A percentile compares a stretch with the other conserved stretches of the same genome.
phyloP scores from a whole-genome alignment of 805 yeast genomes.

The Metschnikowia cerradonensis region DNA sequence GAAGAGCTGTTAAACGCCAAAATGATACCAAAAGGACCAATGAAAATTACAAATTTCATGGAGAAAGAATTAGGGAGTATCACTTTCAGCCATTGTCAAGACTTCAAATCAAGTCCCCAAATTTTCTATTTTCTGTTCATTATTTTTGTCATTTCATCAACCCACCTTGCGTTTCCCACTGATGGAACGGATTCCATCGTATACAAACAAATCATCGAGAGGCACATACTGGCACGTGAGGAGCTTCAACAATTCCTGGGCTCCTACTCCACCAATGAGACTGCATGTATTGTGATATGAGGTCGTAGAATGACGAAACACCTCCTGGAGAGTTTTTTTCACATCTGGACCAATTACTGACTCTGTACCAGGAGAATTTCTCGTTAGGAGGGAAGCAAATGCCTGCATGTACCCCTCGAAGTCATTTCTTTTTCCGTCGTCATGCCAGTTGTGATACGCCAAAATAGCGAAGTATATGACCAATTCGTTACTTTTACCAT shows the following conservation, averaged over 20 bases:
- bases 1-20: too few relatives aligned
- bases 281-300: constrained; percentile 60
- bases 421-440: constrained; percentile 21
- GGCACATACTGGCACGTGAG: constrained; percentile 81
- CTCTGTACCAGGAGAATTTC: background rate
- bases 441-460: constrained; percentile 24
- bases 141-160: too few relatives aligned
- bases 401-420: constrained; percentile 17
- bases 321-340: constrained; percentile 25
- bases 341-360: constrained; percentile 7
- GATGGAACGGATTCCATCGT: constrained; percentile 63
- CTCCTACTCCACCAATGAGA: constrained; percentile 77
- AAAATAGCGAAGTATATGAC: constrained; percentile 44
- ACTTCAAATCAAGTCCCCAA: too few relatives aligned
- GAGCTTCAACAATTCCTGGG: constrained; percentile 78
- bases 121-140: too few relatives aligned
- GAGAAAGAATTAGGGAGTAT: too few relatives aligned
- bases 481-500: constrained; percentile 11
- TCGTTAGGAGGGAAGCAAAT: constrained; percentile 18
- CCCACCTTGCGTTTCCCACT: constrained; percentile 38
- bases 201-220: constrained; percentile 61
- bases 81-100: too few relatives aligned
- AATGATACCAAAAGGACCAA: too few relatives aligned
- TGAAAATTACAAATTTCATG: too few relatives aligned
- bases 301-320: constrained; percentile 35